Conservation (phyloP, 805 yeast genomes). For the Ogataea salicorniae region DNA sequence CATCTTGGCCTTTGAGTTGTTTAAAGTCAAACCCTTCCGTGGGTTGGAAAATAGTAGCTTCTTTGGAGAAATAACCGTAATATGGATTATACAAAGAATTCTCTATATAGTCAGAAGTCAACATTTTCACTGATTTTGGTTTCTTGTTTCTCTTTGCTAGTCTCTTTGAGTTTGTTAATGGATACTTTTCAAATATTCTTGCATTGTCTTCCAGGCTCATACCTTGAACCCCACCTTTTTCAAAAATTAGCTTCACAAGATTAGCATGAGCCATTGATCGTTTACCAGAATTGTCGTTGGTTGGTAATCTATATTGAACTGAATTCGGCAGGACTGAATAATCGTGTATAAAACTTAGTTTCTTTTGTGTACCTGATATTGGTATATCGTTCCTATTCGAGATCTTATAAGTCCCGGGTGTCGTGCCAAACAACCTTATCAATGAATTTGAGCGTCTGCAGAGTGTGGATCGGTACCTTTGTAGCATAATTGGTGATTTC, state of each 20-base stretch:
- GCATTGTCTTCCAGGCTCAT: slow-evolving; percentile 30
- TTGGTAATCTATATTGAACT: slow-evolving; percentile 27
- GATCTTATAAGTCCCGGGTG: background rate
- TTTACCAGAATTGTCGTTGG: slow-evolving; percentile 14
- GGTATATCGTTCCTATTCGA: slow-evolving; percentile 11
- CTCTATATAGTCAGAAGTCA: slow-evolving; percentile 75
- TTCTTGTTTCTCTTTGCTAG: slow-evolving; percentile 37
- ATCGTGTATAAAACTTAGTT: slow-evolving; percentile 28
- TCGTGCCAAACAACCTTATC: background rate
- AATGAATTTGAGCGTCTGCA: too few species aligned
- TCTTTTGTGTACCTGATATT: slow-evolving; percentile 8
- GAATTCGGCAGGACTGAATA: slow-evolving; percentile 29
- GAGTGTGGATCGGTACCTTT: too few species aligned
- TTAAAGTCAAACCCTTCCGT: slow-evolving; percentile 60
- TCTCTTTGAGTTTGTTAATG: slow-evolving; percentile 34
- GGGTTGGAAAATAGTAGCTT: slow-evolving; percentile 72
- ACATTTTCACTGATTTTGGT: slow-evolving; percentile 64
- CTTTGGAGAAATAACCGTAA: slow-evolving; percentile 78
- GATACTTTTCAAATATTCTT: slow-evolving; percentile 36
- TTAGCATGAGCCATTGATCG: slow-evolving; percentile 20
- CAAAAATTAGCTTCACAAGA: slow-evolving; percentile 22
- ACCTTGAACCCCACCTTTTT: slow-evolving; percentile 34
- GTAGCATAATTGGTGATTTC: too few species aligned
- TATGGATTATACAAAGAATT: slow-evolving; percentile 77
- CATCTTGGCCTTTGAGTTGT: slow-evolving; percentile 56